phyloP scores from a whole-genome alignment of 495 filamentous ascomycete genomes.

The Tuber melanosporum region DNA sequence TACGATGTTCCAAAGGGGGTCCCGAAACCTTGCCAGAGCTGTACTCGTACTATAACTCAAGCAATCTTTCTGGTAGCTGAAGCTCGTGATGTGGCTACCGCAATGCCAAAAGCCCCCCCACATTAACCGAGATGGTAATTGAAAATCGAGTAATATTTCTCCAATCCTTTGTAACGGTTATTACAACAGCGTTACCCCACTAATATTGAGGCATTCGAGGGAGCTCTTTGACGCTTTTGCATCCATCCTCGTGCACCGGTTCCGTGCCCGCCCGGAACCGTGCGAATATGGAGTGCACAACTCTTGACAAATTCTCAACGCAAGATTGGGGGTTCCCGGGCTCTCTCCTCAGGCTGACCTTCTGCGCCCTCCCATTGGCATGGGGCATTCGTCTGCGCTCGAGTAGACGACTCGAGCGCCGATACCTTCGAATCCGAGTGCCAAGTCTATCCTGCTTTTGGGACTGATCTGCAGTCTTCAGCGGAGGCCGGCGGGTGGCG shows the following conservation, averaged over 20 bases:
- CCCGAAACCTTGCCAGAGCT: background rate
- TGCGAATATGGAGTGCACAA: background rate
- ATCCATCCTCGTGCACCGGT: background rate
- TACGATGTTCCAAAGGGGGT: background rate
- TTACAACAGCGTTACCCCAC: background rate
- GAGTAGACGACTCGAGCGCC: background rate
- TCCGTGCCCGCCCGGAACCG: background rate
- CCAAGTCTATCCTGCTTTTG: background rate
- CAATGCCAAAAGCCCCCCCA: background rate
- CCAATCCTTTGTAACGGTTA: background rate
- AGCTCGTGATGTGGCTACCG: background rate
- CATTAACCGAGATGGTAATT: slow-evolving; percentile 2
- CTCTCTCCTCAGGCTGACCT: background rate
- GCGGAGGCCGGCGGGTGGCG: background rate
- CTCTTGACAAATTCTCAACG: background rate
- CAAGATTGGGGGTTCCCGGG: background rate
- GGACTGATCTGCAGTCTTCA: background rate
- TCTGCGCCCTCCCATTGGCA: background rate
- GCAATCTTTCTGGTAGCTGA: background rate
- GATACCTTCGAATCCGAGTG: background rate
- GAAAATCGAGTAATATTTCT: background rate
- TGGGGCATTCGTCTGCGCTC: background rate
- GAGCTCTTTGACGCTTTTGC: background rate
- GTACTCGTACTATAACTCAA: background rate
- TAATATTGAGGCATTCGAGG: background rate